phyloP scores from a whole-genome alignment of 2,329 filamentous ascomycete species.

The Penicillium occitanis region DNA sequence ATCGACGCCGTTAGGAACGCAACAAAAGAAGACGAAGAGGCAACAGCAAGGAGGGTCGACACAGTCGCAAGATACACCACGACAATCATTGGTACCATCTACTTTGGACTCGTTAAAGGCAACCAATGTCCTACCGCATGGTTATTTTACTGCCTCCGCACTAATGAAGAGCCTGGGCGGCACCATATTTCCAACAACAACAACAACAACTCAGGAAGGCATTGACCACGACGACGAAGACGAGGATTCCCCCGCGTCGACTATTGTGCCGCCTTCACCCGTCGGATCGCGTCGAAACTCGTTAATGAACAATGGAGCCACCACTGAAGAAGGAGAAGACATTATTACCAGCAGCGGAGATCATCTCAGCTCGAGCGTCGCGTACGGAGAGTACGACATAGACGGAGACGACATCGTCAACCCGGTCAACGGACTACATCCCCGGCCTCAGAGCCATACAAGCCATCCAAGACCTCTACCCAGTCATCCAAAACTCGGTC shows the following conservation, averaged over 20 bases:
- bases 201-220: neutral
- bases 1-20: constrained; percentile 23
- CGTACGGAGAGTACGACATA: neutral
- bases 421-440: neutral
- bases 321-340: neutral
- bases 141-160: constrained; percentile 10
- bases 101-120: neutral
- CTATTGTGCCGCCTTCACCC: constrained; percentile 33
- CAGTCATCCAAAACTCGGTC: neutral
- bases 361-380: neutral
- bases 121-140: constrained; percentile 10
- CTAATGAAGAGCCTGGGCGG: constrained; percentile 14
- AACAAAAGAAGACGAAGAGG: neutral
- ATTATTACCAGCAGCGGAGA: neutral
- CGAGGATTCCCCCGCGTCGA: constrained; percentile 30
- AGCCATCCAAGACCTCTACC: neutral
- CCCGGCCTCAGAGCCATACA: neutral
- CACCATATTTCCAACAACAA: neutral
- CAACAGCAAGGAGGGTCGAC: neutral
- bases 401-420: neutral
- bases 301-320: neutral
- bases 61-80: neutral
- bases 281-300: constrained; percentile 27
- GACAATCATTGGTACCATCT: neutral
- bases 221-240: constrained; percentile 33